A percentile compares a stretch with the other conserved stretches of the same genome.
These are phyloP conservation scores for Alnus glutinosa DNA, from an alignment of 306 rosid species.

Conservation along the genomic window DNA sequence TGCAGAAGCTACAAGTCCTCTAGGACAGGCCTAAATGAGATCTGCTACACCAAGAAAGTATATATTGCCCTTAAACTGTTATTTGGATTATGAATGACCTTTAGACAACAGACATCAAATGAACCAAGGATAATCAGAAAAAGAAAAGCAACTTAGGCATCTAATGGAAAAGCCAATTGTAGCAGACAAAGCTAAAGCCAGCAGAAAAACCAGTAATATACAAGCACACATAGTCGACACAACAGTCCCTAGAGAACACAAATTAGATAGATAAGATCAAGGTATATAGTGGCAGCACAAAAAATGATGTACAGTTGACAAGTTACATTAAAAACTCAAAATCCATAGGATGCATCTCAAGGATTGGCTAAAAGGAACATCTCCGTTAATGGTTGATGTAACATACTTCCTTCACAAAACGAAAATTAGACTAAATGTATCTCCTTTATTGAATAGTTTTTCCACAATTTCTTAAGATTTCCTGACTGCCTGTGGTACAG, in stretches of 20 bases:
- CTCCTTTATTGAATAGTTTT: neutral
- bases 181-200: neutral
- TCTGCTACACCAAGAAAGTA: neutral
- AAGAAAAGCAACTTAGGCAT: neutral
- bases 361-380: neutral
- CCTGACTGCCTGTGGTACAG: neutral
- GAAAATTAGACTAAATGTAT: neutral
- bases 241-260: neutral
- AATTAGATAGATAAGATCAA: neutral
- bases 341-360: neutral
- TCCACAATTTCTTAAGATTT: neutral
- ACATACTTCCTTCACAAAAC: neutral
- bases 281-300: neutral
- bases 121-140: neutral
- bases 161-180: constrained; percentile 2
- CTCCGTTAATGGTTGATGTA: neutral
- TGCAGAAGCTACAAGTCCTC: neutral
- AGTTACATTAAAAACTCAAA: neutral
- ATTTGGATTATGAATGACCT: neutral
- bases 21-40: neutral
- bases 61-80: neutral
- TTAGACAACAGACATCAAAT: neutral
- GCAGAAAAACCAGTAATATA: neutral
- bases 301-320: neutral
- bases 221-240: neutral